phyloP scores from a whole-genome alignment of 2,329 filamentous ascomycete genomes.

The Ceratocystiopsis minuta region DNA sequence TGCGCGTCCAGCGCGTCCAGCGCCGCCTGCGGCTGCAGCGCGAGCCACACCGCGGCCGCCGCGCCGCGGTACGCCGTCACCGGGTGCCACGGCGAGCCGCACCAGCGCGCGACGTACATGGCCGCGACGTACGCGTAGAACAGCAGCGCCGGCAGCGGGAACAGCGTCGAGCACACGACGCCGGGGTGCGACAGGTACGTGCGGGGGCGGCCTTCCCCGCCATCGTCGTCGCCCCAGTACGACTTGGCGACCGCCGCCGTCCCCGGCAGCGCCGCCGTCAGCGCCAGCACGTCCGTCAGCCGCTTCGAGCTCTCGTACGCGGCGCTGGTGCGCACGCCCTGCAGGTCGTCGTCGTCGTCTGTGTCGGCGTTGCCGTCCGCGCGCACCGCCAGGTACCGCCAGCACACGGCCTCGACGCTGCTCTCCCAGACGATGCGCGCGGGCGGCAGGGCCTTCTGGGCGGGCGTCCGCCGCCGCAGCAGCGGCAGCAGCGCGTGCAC shows the following conservation, averaged over 20 bases:
- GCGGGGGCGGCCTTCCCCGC: conserved; percentile 9
- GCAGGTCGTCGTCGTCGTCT: conserved; percentile 31
- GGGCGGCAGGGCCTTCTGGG: conserved; percentile 14
- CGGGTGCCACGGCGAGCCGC: conserved; percentile 81
- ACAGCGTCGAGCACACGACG: conserved; percentile 64
- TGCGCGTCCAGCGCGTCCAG: conserved; percentile 37
- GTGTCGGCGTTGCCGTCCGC: too few species aligned
- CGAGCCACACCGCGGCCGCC: conserved; percentile 58
- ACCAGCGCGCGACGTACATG: conserved; percentile 54
- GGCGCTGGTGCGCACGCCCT: conserved; percentile 41
- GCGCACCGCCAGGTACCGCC: conserved; percentile 24
- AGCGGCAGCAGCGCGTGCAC: conserved; percentile 63
- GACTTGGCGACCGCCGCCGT: conserved; percentile 35
- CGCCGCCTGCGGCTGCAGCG: conserved; percentile 45
- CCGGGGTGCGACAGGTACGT: conserved; percentile 77
- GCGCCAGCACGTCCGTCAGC: conserved; percentile 64
- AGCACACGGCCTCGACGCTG: conserved; percentile 49
- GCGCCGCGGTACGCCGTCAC: conserved; percentile 62
- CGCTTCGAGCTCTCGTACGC: conserved; percentile 83
- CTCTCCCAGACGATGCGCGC: conserved; percentile 76
- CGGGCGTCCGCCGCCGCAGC: conserved; percentile 31
- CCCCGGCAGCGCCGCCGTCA: conserved; percentile 53
- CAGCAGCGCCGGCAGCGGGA: conserved; percentile 55
- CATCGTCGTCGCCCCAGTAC: conserved; percentile 29
- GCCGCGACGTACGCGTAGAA: conserved; percentile 48